A percentile compares a stretch with the other conserved stretches of the same genome.
Evolutionary conservation across 768 basidiomycete species (phyloP).

Genomic region (Boletellus emodensis): DNA sequence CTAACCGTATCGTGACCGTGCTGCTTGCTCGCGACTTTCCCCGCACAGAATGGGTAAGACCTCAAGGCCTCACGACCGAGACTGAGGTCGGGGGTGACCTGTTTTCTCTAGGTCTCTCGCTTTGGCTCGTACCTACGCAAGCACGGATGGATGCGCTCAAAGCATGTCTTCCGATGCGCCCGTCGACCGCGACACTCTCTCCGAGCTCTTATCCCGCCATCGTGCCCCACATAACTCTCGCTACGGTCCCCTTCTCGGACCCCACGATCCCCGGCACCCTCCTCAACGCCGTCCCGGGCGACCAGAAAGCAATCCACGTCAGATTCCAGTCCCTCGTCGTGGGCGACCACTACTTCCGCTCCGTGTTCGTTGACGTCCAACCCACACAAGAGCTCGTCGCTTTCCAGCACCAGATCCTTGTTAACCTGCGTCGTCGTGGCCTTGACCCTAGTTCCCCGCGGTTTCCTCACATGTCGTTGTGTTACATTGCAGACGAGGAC

Average conservation of each 20-base stretch:
- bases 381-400: slow-evolving; percentile 41
- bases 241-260: slow-evolving; percentile 34
- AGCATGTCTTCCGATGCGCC: slow-evolving; percentile 43
- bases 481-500: slow-evolving; percentile 69
- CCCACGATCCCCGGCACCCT: slow-evolving; percentile 22
- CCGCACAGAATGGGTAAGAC: slow-evolving; percentile 21
- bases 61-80: slow-evolving; percentile 1
- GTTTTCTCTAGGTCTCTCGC: slow-evolving; percentile 44
- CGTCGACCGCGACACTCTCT: slow-evolving; percentile 20
- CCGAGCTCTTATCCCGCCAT: slow-evolving; percentile 55
- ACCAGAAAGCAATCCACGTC: slow-evolving; percentile 36
- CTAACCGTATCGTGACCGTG: background rate
- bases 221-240: slow-evolving; percentile 69
- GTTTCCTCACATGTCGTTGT: slow-evolving; percentile 71
- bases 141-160: slow-evolving; percentile 42
- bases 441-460: slow-evolving; percentile 48
- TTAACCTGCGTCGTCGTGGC: slow-evolving; percentile 28
- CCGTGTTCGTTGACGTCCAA: slow-evolving; percentile 56
- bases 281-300: slow-evolving; percentile 36
- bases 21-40: too few species aligned
- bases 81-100: background rate
- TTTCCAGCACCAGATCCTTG: slow-evolving; percentile 49
- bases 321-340: slow-evolving; percentile 52
- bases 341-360: slow-evolving; percentile 66
- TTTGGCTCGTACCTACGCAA: slow-evolving; percentile 69